Evolutionary conservation across 176 grass and related monocot genomes (phyloP).

Genomic region (Carex littledalei): DNA sequence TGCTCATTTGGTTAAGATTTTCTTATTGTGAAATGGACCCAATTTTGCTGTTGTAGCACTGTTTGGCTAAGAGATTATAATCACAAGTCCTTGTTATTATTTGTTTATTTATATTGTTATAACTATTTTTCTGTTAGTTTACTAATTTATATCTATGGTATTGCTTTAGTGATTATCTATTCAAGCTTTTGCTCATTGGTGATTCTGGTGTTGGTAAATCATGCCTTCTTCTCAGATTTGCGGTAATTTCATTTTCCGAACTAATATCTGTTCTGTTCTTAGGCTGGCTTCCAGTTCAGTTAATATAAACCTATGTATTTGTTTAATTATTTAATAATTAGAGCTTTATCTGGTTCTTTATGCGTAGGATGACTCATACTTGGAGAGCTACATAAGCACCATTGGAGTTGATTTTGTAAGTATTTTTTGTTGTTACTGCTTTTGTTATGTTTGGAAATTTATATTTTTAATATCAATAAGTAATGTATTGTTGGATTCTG

Average conservation of each 20-base stretch:
- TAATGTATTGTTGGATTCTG: not conserved
- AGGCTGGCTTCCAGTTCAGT: not conserved
- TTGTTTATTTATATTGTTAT: not conserved
- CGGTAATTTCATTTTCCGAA: constrained; percentile 34
- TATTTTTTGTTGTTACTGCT: not conserved
- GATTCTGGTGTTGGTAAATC: constrained; percentile 70
- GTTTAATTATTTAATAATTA: not conserved
- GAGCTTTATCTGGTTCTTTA: not conserved
- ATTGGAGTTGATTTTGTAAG: constrained; percentile 72
- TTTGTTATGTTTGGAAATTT: not conserved
- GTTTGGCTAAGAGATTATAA: not conserved
- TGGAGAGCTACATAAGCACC: constrained; percentile 88
- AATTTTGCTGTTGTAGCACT: not conserved
- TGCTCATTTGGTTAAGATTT: not conserved
- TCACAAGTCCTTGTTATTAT: not conserved
- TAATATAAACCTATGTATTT: not conserved
- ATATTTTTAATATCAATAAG: not conserved
- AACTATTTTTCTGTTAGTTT: not conserved
- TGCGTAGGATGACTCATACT: constrained; percentile 68
- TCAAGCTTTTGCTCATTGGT: constrained; percentile 69
- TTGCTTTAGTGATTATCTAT: constrained; percentile 41
- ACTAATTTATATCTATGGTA: not conserved
- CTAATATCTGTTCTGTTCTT: not conserved
- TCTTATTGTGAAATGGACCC: not conserved
- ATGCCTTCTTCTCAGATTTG: constrained; percentile 64